A percentile compares a stretch with the other conserved stretches of the same genome.
Evolutionary conservation across 768 basidiomycete species (phyloP).

Genomic region (Gymnopilus dilepis): DNA sequence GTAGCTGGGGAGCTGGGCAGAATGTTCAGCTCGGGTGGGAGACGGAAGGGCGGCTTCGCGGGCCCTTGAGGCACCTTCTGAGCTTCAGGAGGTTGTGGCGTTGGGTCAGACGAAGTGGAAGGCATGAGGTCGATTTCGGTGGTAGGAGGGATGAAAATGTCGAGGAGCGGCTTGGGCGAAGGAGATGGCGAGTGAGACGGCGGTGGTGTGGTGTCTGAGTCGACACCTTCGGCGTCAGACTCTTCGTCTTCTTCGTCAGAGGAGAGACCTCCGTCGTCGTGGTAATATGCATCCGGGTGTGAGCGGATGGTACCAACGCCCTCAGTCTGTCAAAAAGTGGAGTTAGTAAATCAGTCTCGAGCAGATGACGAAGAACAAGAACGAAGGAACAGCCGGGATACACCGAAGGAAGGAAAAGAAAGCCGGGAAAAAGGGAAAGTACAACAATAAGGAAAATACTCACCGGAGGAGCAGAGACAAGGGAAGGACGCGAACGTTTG

Average conservation of each 20-base stretch:
- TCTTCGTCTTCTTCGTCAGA: conserved; percentile 41
- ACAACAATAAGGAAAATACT: conserved; percentile 29
- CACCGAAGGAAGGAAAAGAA: neutral
- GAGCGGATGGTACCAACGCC: conserved; percentile 85
- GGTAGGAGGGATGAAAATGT: conserved; percentile 27
- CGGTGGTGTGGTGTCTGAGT: conserved; percentile 27
- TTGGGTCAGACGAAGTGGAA: conserved; percentile 10
- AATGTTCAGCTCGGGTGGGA: conserved; percentile 25
- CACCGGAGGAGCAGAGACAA: conserved; percentile 82
- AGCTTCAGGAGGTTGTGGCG: neutral
- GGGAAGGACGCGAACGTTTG: conserved; percentile 64
- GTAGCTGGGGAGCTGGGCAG: conserved; percentile 30
- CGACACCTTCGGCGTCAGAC: conserved; percentile 38
- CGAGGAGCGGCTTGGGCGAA: conserved; percentile 27
- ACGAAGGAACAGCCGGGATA: neutral
- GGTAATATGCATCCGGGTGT: conserved; percentile 44
- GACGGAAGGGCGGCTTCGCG: conserved; percentile 13
- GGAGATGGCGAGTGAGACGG: conserved; percentile 13
- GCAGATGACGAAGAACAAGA: neutral
- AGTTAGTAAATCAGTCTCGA: neutral
- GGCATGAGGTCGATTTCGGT: neutral
- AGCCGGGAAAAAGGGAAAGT: neutral
- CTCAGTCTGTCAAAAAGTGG: conserved; percentile 60
- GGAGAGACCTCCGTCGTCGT: conserved; percentile 82
- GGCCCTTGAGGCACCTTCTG: neutral